These are phyloP conservation scores for Globisporangium splendens DNA, from an alignment of 352 stramenopile species.

Conservation along the genomic window DNA sequence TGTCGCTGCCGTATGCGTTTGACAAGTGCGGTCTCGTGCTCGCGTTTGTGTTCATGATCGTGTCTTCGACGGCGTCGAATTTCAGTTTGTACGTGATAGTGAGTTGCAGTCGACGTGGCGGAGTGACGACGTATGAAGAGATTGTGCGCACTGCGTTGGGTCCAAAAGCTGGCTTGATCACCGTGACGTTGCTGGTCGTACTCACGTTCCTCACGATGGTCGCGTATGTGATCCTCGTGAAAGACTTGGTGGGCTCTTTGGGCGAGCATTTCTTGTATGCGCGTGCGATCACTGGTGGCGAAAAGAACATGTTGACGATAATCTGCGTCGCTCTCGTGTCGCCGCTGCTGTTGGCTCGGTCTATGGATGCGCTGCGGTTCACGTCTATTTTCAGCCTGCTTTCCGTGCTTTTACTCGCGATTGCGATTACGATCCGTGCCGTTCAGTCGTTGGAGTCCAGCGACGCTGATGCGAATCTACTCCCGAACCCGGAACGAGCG, in stretches of 20 bases:
- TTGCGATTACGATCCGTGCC: constrained; percentile 64
- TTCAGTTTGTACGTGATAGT: constrained; percentile 88
- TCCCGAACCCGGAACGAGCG: constrained; percentile 10
- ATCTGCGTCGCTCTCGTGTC: constrained; percentile 65
- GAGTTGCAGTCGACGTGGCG: constrained; percentile 81
- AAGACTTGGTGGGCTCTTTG: constrained; percentile 92
- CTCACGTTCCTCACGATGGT: constrained; percentile 95
- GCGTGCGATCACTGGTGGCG: constrained; percentile 33
- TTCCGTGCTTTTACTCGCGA: constrained; percentile 69
- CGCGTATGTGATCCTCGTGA: constrained; percentile 94
- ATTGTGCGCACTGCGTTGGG: constrained; percentile 80
- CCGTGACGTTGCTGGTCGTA: constrained; percentile 82
- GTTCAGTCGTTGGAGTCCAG: constrained; percentile 17
- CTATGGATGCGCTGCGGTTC: constrained; percentile 77
- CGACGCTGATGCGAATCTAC: constrained; percentile 5
- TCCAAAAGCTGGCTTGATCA: constrained; percentile 53
- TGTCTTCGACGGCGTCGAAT: constrained; percentile 69
- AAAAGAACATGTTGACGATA: constrained; percentile 70
- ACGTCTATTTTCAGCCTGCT: constrained; percentile 77
- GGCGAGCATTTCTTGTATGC: constrained; percentile 69
- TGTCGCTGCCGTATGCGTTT: constrained; percentile 86
- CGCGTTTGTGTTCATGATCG: constrained; percentile 71
- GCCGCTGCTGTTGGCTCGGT: constrained; percentile 67
- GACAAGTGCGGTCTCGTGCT: constrained; percentile 85
- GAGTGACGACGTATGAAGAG: constrained; percentile 83